A percentile compares a stretch with the other conserved stretches of the same genome.
Conservation (phyloP, 176 grass and related monocot genomes). For the Carex scoparia region DNA sequence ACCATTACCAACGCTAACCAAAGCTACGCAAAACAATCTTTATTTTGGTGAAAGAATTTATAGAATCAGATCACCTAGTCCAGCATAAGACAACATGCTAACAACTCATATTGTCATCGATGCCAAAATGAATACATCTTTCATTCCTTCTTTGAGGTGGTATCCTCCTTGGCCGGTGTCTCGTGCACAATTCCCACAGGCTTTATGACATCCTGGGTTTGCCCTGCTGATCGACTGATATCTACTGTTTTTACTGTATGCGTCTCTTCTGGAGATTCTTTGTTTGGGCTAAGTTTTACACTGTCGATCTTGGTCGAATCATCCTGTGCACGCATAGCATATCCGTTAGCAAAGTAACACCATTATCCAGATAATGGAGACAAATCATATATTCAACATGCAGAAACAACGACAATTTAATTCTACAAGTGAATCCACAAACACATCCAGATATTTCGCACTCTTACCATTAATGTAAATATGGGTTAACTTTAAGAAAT, state of each 20-base stretch:
- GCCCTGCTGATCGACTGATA: constrained; percentile 5
- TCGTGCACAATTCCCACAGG: constrained; percentile 10
- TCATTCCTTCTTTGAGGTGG: background rate
- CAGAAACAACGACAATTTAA: too few relatives aligned
- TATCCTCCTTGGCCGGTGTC: background rate
- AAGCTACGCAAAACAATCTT: background rate
- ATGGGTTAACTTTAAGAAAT: too few relatives aligned
- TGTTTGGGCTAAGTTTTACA: background rate
- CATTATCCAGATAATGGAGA: background rate
- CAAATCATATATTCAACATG: too few relatives aligned
- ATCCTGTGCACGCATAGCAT: background rate
- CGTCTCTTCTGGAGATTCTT: background rate
- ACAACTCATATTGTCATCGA: background rate
- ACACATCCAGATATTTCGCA: too few relatives aligned
- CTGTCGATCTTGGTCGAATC: background rate
- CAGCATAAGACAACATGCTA: background rate
- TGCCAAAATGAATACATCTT: background rate
- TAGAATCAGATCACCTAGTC: background rate
- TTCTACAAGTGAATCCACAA: too few relatives aligned
- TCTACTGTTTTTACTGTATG: background rate
- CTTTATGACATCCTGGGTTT: background rate
- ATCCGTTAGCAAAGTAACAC: background rate
- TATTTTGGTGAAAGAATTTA: background rate
- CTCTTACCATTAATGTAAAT: too few relatives aligned
- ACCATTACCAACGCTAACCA: background rate